Evolutionary conservation across 805 yeast species (phyloP).

Genomic region (Ogataea naganishii): DNA sequence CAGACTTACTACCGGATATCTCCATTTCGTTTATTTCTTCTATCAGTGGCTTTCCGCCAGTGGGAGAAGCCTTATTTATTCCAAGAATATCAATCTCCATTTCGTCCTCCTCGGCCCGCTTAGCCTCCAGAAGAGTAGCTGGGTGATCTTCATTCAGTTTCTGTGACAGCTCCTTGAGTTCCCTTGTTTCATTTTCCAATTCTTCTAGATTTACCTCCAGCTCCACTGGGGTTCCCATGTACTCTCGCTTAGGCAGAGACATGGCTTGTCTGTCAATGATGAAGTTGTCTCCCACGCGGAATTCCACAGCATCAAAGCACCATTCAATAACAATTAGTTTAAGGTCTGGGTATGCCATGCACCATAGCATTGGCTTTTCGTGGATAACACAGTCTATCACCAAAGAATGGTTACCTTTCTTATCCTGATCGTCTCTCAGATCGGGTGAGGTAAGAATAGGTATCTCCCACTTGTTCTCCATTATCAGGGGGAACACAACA

Average conservation of each 20-base stretch:
- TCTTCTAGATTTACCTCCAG: constrained; percentile 33
- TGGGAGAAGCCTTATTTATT: constrained; percentile 2
- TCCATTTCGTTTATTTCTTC: constrained; percentile 39
- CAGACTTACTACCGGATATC: constrained; percentile 2
- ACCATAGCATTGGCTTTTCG: constrained; percentile 53
- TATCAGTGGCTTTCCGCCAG: constrained; percentile 34
- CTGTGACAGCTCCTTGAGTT: constrained; percentile 19
- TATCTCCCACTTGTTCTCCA: constrained; percentile 74
- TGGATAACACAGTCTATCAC: constrained; percentile 80
- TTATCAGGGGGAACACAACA: constrained; percentile 51
- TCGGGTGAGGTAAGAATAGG: constrained; percentile 67
- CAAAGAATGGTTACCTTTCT: constrained; percentile 53
- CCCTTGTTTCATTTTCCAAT: constrained; percentile 27
- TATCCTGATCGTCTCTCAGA: constrained; percentile 47
- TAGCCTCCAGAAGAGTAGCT: constrained; percentile 34
- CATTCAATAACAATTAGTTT: constrained; percentile 67
- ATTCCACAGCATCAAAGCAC: constrained; percentile 74
- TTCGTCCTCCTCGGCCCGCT: constrained; percentile 15
- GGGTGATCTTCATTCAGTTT: constrained; percentile 33
- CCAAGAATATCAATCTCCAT: constrained; percentile 5
- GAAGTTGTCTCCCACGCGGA: constrained; percentile 16
- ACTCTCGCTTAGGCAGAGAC: constrained; percentile 59
- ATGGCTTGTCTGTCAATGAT: constrained; percentile 52
- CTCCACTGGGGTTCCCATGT: constrained; percentile 56
- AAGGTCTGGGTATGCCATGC: constrained; percentile 47